phyloP scores from a whole-genome alignment of 1,284 basidiomycete species.

The Microbotryomycetes sp. region DNA sequence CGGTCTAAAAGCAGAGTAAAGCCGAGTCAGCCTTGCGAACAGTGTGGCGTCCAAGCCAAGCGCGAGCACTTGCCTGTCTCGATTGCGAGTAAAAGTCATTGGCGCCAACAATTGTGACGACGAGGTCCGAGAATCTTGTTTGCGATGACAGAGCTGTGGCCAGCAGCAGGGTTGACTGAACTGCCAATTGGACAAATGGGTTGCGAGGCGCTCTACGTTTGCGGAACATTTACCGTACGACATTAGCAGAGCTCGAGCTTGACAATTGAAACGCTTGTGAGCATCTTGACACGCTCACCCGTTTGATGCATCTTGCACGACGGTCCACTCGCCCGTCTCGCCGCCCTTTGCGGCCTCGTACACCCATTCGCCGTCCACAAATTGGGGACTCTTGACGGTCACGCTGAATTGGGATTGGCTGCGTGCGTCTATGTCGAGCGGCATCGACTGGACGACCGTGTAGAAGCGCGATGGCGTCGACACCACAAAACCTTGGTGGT shows the following conservation, averaged over 20 bases:
- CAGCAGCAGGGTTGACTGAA: slow-evolving; percentile 67
- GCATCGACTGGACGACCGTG: slow-evolving; percentile 45
- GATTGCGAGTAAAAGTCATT: slow-evolving; percentile 98
- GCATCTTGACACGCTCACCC: slow-evolving; percentile 10
- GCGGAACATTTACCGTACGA: too few relatives aligned
- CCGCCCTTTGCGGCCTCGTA: slow-evolving; percentile 50
- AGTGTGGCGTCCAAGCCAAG: neutral
- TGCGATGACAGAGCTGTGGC: slow-evolving; percentile 40
- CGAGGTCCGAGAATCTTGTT: slow-evolving; percentile 46
- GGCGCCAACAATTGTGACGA: slow-evolving; percentile 78
- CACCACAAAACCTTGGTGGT: slow-evolving; percentile 74
- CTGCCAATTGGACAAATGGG: slow-evolving; percentile 83
- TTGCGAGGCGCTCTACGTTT: slow-evolving; percentile 46
- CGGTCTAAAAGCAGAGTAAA: neutral
- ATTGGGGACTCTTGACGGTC: slow-evolving; percentile 83
- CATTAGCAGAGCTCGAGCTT: neutral
- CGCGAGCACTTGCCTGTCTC: slow-evolving; percentile 47
- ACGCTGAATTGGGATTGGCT: slow-evolving; percentile 44
- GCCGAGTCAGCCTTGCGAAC: neutral
- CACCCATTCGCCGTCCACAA: slow-evolving; percentile 67
- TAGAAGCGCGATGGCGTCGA: slow-evolving; percentile 93
- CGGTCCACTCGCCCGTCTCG: slow-evolving; percentile 10
- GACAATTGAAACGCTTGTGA: neutral
- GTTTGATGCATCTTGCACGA: slow-evolving; percentile 8
- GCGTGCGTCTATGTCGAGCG: neutral